phyloP scores from a whole-genome alignment of 1,139 yeast genomes.

The Casaregolazyma suthepensis region DNA sequence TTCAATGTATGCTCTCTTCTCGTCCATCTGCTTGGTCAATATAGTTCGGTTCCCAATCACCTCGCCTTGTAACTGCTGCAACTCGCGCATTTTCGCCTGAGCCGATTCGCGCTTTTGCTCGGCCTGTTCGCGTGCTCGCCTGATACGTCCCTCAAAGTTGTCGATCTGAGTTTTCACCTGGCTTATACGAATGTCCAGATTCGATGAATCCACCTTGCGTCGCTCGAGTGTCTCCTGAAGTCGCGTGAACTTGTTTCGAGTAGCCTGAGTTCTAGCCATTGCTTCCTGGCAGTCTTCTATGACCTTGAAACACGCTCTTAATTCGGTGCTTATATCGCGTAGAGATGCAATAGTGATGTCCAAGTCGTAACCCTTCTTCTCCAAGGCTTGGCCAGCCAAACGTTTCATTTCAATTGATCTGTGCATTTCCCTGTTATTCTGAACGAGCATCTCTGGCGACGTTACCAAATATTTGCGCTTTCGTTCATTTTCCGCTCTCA shows the following conservation, averaged over 20 bases:
- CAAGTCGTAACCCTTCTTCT: conserved; percentile 46
- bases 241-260: conserved; percentile 37
- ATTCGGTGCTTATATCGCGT: conserved; percentile 48
- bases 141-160: conserved; percentile 49
- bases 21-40: conserved; percentile 48
- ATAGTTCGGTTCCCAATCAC: conserved; percentile 46
- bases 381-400: conserved; percentile 39
- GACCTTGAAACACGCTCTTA: conserved; percentile 45
- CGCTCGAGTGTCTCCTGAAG: conserved; percentile 46
- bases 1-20: conserved; percentile 43
- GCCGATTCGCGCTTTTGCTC: conserved; percentile 43
- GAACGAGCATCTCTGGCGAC: conserved; percentile 52
- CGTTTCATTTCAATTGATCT: conserved; percentile 43
- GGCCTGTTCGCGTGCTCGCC: conserved; percentile 45
- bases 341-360: conserved; percentile 56
- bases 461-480: conserved; percentile 56
- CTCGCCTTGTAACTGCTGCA: conserved; percentile 44
- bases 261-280: conserved; percentile 43
- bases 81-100: conserved; percentile 41
- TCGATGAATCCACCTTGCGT: conserved; percentile 41
- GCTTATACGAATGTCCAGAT: conserved; percentile 45
- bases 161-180: conserved; percentile 49
- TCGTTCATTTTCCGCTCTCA: conserved; percentile 53
- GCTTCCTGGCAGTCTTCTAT: conserved; percentile 56
- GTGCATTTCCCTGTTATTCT: conserved; percentile 51